Conservation (phyloP, 2,329 filamentous ascomycete genomes). For the Colletotrichum sp. region DNA sequence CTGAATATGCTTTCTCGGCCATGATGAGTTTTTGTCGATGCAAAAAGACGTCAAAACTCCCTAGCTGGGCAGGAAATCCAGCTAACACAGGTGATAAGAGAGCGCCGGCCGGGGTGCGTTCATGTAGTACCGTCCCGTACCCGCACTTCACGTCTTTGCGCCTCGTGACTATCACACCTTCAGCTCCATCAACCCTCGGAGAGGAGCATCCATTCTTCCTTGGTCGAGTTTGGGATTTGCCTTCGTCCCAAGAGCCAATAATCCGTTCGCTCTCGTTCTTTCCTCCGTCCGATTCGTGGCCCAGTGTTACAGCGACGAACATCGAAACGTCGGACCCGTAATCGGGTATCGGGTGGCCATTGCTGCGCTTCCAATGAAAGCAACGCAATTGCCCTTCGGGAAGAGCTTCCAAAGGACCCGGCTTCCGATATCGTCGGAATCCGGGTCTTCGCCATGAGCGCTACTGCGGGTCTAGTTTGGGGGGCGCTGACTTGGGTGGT, state of each 20-base stretch:
- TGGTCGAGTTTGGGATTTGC: not conserved
- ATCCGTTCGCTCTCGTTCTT: not conserved
- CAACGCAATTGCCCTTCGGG: not conserved
- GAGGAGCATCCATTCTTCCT: not conserved
- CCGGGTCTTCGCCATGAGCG: not conserved
- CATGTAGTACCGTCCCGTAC: not conserved
- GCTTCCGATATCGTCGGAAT: slow-evolving; percentile 2
- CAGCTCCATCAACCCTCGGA: not conserved
- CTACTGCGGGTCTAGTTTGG: not conserved
- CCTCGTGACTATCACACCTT: not conserved
- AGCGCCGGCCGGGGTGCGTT: not conserved
- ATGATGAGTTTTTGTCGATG: not conserved
- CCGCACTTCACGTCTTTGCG: not conserved
- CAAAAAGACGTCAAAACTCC: not conserved
- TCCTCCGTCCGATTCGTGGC: not conserved
- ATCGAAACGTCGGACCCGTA: slow-evolving; percentile 10
- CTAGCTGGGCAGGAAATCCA: not conserved
- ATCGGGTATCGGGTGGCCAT: not conserved
- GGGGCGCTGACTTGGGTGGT: not conserved
- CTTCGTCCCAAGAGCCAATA: not conserved
- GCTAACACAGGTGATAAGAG: not conserved
- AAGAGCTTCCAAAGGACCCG: not conserved
- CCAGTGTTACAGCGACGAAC: not conserved
- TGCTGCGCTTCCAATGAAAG: not conserved
- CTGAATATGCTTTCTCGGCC: slow-evolving; percentile 25